Base-by-base conservation (phyloP, 2,329 filamentous ascomycete genomes). In the Zymoseptoria tritici region DNA sequence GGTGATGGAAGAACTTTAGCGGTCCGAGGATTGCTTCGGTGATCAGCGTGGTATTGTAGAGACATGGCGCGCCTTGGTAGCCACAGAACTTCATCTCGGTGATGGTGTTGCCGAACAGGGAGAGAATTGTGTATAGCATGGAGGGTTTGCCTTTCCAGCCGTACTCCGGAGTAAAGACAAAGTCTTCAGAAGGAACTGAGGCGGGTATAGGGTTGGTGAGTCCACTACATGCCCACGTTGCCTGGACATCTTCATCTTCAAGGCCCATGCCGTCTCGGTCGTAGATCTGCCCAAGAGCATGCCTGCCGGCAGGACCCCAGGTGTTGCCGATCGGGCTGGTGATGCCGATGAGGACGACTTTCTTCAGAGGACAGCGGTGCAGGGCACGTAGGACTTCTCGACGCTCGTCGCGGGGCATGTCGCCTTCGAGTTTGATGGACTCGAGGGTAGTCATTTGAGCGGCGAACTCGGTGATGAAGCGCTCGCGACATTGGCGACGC, bases 41-140 rank as follows among this genome's bases (percentile, higher is more conserved):
- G 53, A 77, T 74, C 0, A 73, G 66, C 0, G 73, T 75, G 7
- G 72, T 69, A 4, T 68, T 52, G 4, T 74, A 75, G 29, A 79
- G 22, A 71, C 1, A 77, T 70, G 77, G 74, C 13, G 74, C 71
- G 46, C 78, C 77, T 55, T 74, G 74, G 66, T 78, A 79, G 36
- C 78, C 78, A 59, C 78, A 80, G 51, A 80, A 75, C 60, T 80
- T 80, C 54, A 80, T 72, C 62, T 79, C 77, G 20, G 71, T 72
- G 13, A 79, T 61, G 1, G 74, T 78, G 8, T 60, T 62, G 5
- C 74, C 72, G 60, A 78, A 75, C 60, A 74, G 72, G 0, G 74
- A 68, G 6, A 76, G 76, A 9, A 79, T 70, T 0, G 73, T 77
- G 61, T 77, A 71, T 0, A 79, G 69, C 56, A 80, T 72, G 0